Evolutionary conservation across 1,284 basidiomycete species (phyloP), one percentile per base, ranked within the genome.

Genomic region (Boletus sp.): DNA sequence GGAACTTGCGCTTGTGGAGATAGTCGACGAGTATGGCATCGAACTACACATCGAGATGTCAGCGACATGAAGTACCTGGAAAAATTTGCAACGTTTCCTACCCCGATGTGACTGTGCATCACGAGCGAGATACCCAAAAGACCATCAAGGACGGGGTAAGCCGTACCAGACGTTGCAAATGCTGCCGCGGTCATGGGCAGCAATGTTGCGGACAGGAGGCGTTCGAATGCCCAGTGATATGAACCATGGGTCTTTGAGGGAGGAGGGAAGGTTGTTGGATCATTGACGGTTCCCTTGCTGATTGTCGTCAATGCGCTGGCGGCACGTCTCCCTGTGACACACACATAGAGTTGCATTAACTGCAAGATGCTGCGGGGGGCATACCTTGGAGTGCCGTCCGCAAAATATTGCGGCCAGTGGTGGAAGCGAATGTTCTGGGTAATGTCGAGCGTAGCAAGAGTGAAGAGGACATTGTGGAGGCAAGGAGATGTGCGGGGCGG

Each of bases 151-250:
- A 94, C 71, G 8, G 94, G 90, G 72, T 91, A 82, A 52, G 76
- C 75, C 46, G 77, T 82, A 25, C 80, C 81, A 38, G 83, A 83
- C 5, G 84, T 77, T 33, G 80, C 86, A 54, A 88, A 89, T 0
- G 91, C 87, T 30, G 86, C 85, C 23, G 78, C 87, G 16, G 91
- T 94, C 60, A 96, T 71, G 22, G 96, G 96, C 16, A 99, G 79
- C 55, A 99, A 82, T 20, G 84, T 75, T 0, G 90, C 94, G 1
- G 90, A 87, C 48, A 98, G 79, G 16, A 93, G 76, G 46, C 95
- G 88, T 71, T 99, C 95, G 65, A 98, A 97, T 1, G 92, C 84
- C 95, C 95, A 99, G 78, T 98, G 95, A 71, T 97, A 88, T 2
- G 92, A 95, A 42, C 96, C 95, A 63, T 96, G 90, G 3, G 82